These are phyloP conservation scores for Candida piceae DNA, from an alignment of 805 yeast genomes.

Conservation along the genomic window DNA sequence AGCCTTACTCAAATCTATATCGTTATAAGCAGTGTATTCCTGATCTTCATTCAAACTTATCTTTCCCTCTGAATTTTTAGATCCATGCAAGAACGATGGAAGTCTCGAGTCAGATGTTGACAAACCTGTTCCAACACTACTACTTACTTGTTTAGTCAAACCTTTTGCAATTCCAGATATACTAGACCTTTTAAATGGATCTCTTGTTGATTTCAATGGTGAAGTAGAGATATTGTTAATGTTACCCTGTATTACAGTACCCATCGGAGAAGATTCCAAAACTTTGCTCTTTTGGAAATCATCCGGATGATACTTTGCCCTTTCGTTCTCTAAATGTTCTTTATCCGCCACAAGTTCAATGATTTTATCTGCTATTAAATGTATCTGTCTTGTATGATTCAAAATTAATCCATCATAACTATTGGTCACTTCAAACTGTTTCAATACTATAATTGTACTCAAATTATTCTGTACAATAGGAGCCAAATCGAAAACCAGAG, in stretches of 20 bases:
- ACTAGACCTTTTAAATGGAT: constrained; percentile 18
- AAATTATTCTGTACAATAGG: constrained; percentile 13
- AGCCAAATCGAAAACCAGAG: constrained; percentile 18
- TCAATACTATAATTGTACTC: constrained; percentile 12
- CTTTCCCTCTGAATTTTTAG: too few species aligned
- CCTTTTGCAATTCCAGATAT: constrained; percentile 18
- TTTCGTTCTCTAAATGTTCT: constrained; percentile 10
- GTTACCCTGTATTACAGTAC: too few species aligned
- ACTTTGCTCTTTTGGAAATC: constrained; percentile 3
- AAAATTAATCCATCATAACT: constrained; percentile 20
- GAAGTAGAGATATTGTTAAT: too few species aligned
- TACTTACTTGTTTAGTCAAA: constrained; percentile 9
- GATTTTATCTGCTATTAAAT: constrained; percentile 12
- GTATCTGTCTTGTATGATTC: constrained; percentile 21
- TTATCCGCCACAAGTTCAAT: constrained; percentile 11
- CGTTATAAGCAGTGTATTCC: too few species aligned
- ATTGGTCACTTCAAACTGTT: constrained; percentile 8
- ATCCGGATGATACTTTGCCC: constrained; percentile 15
- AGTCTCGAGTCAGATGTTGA: too few species aligned
- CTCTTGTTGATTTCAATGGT: constrained; percentile 8
- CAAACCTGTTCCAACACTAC: too few species aligned
- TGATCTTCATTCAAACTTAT: too few species aligned
- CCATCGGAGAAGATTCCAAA: too few species aligned
- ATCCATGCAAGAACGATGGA: too few species aligned
- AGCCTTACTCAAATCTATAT: too few species aligned